These are phyloP conservation scores for Pugionium dolabratum DNA, from an alignment of 345 rosid genomes.

Conservation along the genomic window DNA sequence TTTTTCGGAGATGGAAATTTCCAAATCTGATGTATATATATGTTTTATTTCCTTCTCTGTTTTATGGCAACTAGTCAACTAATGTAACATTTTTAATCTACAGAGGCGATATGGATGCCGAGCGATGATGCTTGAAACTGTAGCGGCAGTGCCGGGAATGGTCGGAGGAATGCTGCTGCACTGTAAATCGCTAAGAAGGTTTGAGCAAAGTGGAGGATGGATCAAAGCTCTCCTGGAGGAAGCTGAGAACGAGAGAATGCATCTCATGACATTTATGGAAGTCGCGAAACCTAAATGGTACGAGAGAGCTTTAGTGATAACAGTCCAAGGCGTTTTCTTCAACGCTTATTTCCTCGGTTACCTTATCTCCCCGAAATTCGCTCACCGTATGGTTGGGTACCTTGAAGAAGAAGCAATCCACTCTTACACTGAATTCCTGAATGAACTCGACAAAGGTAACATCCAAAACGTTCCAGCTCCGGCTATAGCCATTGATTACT, in stretches of 20 bases:
- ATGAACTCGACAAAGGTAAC: slow-evolving; percentile 69
- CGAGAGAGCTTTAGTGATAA: slow-evolving; percentile 65
- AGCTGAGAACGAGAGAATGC: slow-evolving; percentile 90
- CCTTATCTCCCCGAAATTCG: slow-evolving; percentile 67
- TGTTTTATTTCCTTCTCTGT: too few relatives aligned
- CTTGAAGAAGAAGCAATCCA: slow-evolving; percentile 84
- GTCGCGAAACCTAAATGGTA: slow-evolving; percentile 71
- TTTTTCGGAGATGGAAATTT: too few relatives aligned
- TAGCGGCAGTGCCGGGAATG: slow-evolving; percentile 50
- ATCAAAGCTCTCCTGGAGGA: slow-evolving; percentile 73
- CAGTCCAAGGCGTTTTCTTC: slow-evolving; percentile 80
- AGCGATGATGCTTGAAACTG: slow-evolving; percentile 89
- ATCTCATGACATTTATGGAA: slow-evolving; percentile 89
- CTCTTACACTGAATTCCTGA: slow-evolving; percentile 77
- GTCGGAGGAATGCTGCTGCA: slow-evolving; percentile 61
- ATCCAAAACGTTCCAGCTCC: slow-evolving; percentile 79
- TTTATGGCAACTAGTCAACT: too few relatives aligned
- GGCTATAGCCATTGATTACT: slow-evolving; percentile 73
- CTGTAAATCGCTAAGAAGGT: slow-evolving; percentile 65
- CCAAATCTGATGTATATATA: too few relatives aligned
- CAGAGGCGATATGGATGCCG: slow-evolving; percentile 73
- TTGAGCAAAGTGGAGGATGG: slow-evolving; percentile 87
- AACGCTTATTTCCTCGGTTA: slow-evolving; percentile 74
- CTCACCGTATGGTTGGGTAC: slow-evolving; percentile 78
- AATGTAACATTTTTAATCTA: background rate